A percentile compares a stretch with the other conserved stretches of the same genome.
Evolutionary conservation across 2,329 filamentous ascomycete species (phyloP).

Genomic region (Arthrobotrys pseudoclavata): DNA sequence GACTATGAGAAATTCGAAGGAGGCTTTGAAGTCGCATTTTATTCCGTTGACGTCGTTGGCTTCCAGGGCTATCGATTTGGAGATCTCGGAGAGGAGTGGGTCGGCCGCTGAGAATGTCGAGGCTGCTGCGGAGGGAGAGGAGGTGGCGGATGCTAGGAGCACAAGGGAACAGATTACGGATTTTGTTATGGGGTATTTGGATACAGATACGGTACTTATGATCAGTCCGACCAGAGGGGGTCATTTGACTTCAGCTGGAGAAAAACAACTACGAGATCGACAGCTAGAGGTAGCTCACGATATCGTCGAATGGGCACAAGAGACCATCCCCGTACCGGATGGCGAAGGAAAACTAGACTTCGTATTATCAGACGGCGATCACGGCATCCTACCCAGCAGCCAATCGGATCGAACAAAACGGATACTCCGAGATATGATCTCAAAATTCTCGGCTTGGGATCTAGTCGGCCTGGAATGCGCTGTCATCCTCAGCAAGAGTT

Average conservation of each 20-base stretch:
- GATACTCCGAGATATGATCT: conserved; percentile 82
- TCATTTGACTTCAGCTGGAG: conserved; percentile 68
- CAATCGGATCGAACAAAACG: conserved; percentile 82
- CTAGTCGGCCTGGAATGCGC: conserved; percentile 88
- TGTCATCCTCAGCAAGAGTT: conserved; percentile 85
- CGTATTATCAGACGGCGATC: conserved; percentile 83
- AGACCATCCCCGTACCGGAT: conserved; percentile 85
- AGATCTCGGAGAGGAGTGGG: conserved; percentile 73
- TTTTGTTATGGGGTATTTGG: conserved; percentile 84
- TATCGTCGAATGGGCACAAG: conserved; percentile 79
- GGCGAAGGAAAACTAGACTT: conserved; percentile 71
- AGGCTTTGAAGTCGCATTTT: conserved; percentile 87
- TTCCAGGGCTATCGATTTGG: conserved; percentile 86
- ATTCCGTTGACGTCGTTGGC: conserved; percentile 90
- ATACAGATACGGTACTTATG: conserved; percentile 92
- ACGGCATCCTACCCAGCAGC: conserved; percentile 76
- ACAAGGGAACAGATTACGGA: conserved; percentile 76
- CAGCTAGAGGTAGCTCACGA: conserved; percentile 79
- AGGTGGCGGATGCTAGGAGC: conserved; percentile 66
- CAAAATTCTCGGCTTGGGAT: conserved; percentile 80
- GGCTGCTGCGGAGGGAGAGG: conserved; percentile 29
- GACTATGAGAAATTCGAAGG: conserved; percentile 77
- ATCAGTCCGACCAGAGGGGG: conserved; percentile 76
- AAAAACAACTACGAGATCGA: conserved; percentile 76
- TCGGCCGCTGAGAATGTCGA: conserved; percentile 16